These are phyloP conservation scores for Rachicladosporium sp. DNA, from an alignment of 2,329 filamentous ascomycete species.

Conservation along the genomic window DNA sequence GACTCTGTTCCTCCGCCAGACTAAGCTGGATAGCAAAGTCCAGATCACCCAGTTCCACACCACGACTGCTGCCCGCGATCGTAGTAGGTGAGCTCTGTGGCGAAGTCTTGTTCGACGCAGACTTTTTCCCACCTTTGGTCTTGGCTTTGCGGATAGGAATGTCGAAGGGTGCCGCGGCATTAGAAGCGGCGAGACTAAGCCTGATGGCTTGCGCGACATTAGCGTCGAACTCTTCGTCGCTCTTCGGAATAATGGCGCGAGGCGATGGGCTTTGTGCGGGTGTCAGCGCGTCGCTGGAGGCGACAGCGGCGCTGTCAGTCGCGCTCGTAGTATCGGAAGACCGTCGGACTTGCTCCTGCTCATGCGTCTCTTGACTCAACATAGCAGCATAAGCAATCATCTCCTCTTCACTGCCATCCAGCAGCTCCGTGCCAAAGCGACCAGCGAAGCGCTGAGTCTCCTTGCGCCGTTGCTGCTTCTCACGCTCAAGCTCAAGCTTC, in stretches of 20 bases:
- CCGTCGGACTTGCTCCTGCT: constrained; percentile 36
- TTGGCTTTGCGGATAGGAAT: constrained; percentile 36
- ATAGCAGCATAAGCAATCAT: constrained; percentile 51
- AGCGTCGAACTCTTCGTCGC: constrained; percentile 40
- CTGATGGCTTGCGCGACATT: constrained; percentile 53
- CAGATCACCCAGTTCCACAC: constrained; percentile 42
- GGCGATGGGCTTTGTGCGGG: constrained; percentile 14
- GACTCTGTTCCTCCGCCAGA: constrained; percentile 45
- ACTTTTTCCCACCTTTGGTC: constrained; percentile 16
- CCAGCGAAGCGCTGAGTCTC: constrained; percentile 60
- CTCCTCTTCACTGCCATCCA: constrained; percentile 48
- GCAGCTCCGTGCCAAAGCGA: constrained; percentile 72
- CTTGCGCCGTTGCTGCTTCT: constrained; percentile 53
- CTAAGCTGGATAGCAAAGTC: constrained; percentile 52
- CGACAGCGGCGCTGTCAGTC: constrained; percentile 27
- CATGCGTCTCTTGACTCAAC: constrained; percentile 47
- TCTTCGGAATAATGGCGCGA: constrained; percentile 18
- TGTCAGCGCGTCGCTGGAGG: too few species aligned
- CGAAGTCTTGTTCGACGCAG: constrained; percentile 15
- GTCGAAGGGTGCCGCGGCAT: constrained; percentile 22
- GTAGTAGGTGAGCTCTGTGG: constrained; percentile 18
- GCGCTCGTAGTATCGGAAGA: constrained; percentile 30
- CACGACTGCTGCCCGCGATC: constrained; percentile 27
- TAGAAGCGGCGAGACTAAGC: constrained; percentile 29
- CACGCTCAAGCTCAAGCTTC: constrained; percentile 62